Conservation (phyloP, 257 asterid species). For the Salvia miltiorrhiza region DNA sequence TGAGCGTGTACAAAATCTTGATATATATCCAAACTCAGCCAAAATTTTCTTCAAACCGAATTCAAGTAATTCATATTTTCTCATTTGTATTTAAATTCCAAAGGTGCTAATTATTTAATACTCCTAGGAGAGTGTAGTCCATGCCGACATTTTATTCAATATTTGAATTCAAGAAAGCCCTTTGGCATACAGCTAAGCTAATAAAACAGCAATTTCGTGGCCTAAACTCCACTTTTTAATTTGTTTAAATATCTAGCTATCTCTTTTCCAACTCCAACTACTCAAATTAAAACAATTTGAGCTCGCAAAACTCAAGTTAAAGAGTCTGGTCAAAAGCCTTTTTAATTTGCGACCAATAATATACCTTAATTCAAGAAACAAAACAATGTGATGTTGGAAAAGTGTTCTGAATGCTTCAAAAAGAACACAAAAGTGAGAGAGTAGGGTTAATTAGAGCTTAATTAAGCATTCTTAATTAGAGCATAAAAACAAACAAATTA, state of each 20-base stretch:
- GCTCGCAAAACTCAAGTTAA: slow-evolving; percentile 11
- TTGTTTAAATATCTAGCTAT: background rate
- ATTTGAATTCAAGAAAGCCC: slow-evolving; percentile 16
- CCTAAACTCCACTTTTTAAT: slow-evolving; percentile 5
- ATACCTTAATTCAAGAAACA: slow-evolving; percentile 3
- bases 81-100: background rate
- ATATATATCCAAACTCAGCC: too few species aligned
- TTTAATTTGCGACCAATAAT: slow-evolving; percentile 13
- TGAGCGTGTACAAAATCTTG: too few species aligned
- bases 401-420: slow-evolving; percentile 19
- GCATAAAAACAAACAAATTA: background rate
- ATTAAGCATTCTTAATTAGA: too few species aligned
- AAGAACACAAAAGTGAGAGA: slow-evolving; percentile 25
- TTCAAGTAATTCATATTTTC: too few species aligned
- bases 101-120: background rate
- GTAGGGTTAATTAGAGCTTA: background rate
- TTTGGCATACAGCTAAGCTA: slow-evolving; percentile 19
- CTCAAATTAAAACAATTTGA: background rate
- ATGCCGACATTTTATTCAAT: slow-evolving; percentile 10
- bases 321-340: slow-evolving; percentile 22
- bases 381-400: slow-evolving; percentile 1
- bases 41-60: too few species aligned
- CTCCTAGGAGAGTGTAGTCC: background rate
- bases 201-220: background rate
- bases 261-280: background rate